Conservation (phyloP, 2,329 filamentous ascomycete species). For the Exutisphaerella laricina region DNA sequence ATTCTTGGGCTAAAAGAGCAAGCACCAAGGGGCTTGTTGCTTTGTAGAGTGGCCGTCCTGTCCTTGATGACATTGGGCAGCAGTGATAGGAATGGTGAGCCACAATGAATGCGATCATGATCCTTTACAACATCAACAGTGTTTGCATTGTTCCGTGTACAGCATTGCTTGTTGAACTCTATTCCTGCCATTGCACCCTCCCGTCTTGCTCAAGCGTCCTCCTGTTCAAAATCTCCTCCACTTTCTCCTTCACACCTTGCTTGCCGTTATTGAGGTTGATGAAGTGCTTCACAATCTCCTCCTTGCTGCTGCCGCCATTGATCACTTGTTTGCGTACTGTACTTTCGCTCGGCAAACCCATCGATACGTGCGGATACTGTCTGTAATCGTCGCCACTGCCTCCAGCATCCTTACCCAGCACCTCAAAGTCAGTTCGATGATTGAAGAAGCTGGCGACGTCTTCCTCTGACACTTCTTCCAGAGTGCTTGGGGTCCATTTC, state of each 20-base stretch:
- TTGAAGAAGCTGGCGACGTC: constrained; percentile 58
- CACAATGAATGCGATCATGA: too few relatives aligned
- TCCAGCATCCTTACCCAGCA: constrained; percentile 44
- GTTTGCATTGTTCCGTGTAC: too few relatives aligned
- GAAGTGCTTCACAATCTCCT: constrained; percentile 38
- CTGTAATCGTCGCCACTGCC: constrained; percentile 52
- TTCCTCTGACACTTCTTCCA: constrained; percentile 59
- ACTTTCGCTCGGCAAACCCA: constrained; percentile 68
- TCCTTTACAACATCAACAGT: too few relatives aligned
- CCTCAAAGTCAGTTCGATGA: constrained; percentile 45
- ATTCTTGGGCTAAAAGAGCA: too few relatives aligned
- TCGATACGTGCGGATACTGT: constrained; percentile 65
- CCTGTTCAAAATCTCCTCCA: constrained; percentile 56
- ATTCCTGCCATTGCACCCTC: constrained; percentile 9
- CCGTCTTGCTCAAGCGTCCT: constrained; percentile 20
- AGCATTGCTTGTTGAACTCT: too few relatives aligned
- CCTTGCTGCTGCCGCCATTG: constrained; percentile 24
- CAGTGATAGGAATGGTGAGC: too few relatives aligned
- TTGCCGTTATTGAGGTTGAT: constrained; percentile 40
- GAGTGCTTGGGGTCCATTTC: constrained; percentile 67
- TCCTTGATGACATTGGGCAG: too few relatives aligned
- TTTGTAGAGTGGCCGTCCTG: too few relatives aligned
- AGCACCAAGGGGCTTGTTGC: too few relatives aligned
- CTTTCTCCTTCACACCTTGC: constrained; percentile 52
- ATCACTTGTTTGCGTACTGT: constrained; percentile 48